phyloP scores from a whole-genome alignment of 768 basidiomycete genomes.

The Phlebiopsis gigantea region DNA sequence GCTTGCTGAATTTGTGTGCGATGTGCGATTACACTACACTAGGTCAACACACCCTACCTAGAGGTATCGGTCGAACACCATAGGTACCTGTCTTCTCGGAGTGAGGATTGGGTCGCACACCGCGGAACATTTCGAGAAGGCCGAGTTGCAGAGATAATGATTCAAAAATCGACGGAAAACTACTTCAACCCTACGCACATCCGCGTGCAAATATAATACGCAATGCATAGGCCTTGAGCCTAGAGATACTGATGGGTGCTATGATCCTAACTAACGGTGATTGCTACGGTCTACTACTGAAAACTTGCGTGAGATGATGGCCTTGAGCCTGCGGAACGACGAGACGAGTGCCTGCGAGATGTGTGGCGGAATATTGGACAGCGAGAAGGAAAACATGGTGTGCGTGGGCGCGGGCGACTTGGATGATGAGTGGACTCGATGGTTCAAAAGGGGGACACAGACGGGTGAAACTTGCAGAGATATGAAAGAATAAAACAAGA shows the following conservation, averaged over 20 bases:
- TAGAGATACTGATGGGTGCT: neutral
- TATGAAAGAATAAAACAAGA: neutral
- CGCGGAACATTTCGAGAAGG: too few relatives aligned
- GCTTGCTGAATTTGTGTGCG: neutral
- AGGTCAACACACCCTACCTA: too few relatives aligned
- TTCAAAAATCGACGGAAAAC: too few relatives aligned
- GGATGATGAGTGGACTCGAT: too few relatives aligned
- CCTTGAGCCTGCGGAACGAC: constrained; percentile 19
- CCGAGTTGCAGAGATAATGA: neutral
- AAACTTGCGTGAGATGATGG: constrained; percentile 10
- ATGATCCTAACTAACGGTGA: neutral
- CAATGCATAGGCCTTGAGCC: constrained; percentile 23
- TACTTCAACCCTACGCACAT: constrained; percentile 24
- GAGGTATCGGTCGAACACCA: too few relatives aligned
- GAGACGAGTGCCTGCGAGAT: constrained; percentile 13
- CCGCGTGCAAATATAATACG: constrained; percentile 23
- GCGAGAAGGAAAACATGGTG: constrained; percentile 1
- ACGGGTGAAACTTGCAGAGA: constrained; percentile 7
- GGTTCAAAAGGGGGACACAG: neutral
- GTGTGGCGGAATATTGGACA: constrained; percentile 3
- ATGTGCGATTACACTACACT: neutral
- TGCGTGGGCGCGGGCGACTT: neutral
- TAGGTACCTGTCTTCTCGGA: too few relatives aligned
- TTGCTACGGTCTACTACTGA: constrained; percentile 10
- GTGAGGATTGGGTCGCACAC: too few relatives aligned